These are phyloP conservation scores for Russula sp. DNA, from an alignment of 768 basidiomycete genomes.

Conservation along the genomic window DNA sequence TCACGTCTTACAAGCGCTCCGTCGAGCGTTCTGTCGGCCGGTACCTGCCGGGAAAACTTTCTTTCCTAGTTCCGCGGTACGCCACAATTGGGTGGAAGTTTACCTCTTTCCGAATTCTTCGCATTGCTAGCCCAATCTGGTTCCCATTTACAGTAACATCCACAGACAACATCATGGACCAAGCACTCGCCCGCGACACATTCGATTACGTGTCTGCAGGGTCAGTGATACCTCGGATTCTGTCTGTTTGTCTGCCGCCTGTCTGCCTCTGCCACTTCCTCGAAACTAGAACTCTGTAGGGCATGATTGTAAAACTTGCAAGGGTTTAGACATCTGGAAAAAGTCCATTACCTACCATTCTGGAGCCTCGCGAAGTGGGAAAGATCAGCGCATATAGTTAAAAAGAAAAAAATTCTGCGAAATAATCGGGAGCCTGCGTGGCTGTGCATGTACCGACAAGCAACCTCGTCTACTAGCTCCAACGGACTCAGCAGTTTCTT, in stretches of 20 bases:
- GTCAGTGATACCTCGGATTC: background rate
- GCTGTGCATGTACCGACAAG: background rate
- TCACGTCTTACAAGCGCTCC: constrained; percentile 2
- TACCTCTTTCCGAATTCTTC: background rate
- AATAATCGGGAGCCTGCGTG: too few species aligned
- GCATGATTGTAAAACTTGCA: background rate
- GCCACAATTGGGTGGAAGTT: background rate
- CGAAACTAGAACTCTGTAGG: background rate
- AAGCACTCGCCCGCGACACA: background rate
- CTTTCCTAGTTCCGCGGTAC: background rate
- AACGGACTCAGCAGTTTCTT: background rate
- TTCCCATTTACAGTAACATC: background rate
- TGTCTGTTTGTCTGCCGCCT: background rate
- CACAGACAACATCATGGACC: background rate
- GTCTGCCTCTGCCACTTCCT: background rate
- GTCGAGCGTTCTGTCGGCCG: background rate
- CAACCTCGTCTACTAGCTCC: background rate
- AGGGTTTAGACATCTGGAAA: too few species aligned
- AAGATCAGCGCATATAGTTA: background rate
- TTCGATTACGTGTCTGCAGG: constrained; percentile 2
- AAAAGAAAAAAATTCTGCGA: background rate
- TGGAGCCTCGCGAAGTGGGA: background rate
- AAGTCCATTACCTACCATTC: background rate
- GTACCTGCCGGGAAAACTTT: background rate
- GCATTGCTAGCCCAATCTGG: background rate